Percentiles rank a stretch among this genome's conserved stretches.
Conservation (phyloP, 352 stramenopile genomes). For the Pythium grandisporangium region DNA sequence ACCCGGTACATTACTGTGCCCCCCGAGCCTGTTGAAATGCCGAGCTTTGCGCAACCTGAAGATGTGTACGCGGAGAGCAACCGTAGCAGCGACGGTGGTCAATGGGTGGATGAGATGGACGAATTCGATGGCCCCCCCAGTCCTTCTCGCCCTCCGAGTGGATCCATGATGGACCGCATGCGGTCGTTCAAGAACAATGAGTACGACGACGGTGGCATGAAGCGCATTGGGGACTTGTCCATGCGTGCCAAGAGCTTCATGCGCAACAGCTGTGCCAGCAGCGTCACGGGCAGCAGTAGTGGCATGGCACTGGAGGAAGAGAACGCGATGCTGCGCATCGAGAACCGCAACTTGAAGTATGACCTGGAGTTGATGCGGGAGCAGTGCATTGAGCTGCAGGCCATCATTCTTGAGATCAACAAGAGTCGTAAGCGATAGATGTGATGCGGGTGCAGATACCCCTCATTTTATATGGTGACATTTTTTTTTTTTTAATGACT, state of each 20-base stretch:
- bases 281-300: constrained; percentile 49
- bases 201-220: constrained; percentile 17
- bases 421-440: constrained; percentile 79
- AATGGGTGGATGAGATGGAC: constrained; percentile 27
- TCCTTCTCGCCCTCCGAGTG: constrained; percentile 6
- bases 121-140: constrained; percentile 12
- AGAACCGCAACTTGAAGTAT: constrained; percentile 85
- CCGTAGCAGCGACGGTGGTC: constrained; percentile 17
- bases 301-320: constrained; percentile 74
- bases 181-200: constrained; percentile 47
- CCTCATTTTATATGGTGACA: too few relatives aligned
- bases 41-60: too few relatives aligned
- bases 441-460: too few relatives aligned
- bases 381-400: constrained; percentile 81
- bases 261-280: constrained; percentile 44
- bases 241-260: constrained; percentile 64
- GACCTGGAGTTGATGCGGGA: constrained; percentile 84
- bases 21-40: constrained; percentile 16
- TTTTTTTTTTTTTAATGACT: too few relatives aligned
- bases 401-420: constrained; percentile 87
- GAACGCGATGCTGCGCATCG: constrained; percentile 81
- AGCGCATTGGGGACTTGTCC: constrained; percentile 69
- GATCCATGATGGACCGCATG: constrained; percentile 53
- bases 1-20: constrained; percentile 32
- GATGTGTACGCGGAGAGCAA: constrained; percentile 20